Evolutionary conservation across 2,329 filamentous ascomycete genomes (phyloP).

Genomic region (Escovopsis sp.): DNA sequence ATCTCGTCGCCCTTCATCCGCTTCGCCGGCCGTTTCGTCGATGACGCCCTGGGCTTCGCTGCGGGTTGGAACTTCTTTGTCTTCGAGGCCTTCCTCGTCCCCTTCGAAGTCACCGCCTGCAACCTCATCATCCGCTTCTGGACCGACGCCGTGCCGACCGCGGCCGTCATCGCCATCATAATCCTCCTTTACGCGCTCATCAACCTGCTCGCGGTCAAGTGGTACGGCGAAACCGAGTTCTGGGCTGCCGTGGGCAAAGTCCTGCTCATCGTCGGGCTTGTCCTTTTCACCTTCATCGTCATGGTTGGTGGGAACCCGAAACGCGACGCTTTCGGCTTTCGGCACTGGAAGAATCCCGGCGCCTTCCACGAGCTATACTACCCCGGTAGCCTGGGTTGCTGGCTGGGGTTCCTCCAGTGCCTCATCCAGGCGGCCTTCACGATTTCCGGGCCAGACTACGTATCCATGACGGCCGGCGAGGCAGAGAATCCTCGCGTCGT

Average conservation of each 20-base stretch:
- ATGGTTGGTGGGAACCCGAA: constrained; percentile 74
- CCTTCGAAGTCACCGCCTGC: constrained; percentile 52
- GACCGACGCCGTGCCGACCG: constrained; percentile 44
- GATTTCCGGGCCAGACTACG: constrained; percentile 53
- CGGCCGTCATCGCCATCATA: constrained; percentile 44
- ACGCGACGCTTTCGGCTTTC: constrained; percentile 58
- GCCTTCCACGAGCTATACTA: constrained; percentile 54
- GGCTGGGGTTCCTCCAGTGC: constrained; percentile 62
- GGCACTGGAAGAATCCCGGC: constrained; percentile 50
- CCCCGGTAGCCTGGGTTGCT: constrained; percentile 51
- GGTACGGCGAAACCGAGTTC: constrained; percentile 68
- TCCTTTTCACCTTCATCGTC: constrained; percentile 65
- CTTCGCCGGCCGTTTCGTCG: constrained; percentile 61
- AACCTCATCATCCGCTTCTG: constrained; percentile 50
- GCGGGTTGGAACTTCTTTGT: constrained; percentile 63
- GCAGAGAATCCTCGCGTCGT: constrained; percentile 54
- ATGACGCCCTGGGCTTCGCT: constrained; percentile 60
- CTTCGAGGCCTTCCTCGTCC: constrained; percentile 52
- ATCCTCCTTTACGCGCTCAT: constrained; percentile 34
- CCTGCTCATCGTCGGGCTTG: constrained; percentile 53
- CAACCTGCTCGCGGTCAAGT: constrained; percentile 60
- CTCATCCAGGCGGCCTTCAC: constrained; percentile 57
- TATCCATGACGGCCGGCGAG: constrained; percentile 55
- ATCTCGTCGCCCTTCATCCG: constrained; percentile 68
- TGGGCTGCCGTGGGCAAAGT: constrained; percentile 59